These are phyloP conservation scores for Cystobasidium tubakii DNA, from an alignment of 768 basidiomycete genomes.

Conservation along the genomic window DNA sequence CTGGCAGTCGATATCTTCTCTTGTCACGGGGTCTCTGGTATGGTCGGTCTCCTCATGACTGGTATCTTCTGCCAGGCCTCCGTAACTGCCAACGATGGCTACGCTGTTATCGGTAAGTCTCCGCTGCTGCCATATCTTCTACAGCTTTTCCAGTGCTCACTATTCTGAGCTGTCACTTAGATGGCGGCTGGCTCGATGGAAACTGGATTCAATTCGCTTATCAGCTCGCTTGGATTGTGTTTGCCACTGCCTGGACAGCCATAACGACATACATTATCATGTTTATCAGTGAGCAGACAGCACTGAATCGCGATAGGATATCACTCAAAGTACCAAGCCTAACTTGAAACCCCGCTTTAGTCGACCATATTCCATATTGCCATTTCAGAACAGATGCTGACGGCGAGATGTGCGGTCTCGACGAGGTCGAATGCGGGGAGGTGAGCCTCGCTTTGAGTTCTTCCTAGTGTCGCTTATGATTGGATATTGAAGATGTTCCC, in stretches of 20 bases:
- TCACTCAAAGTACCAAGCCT: slow-evolving; percentile 49
- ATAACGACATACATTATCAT: slow-evolving; percentile 42
- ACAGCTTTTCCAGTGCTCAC: slow-evolving; percentile 39
- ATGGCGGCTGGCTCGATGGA: slow-evolving; percentile 24
- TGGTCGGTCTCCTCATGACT: slow-evolving; percentile 59
- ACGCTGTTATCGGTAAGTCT: slow-evolving; percentile 56
- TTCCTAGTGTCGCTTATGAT: background rate
- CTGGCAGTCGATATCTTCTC: slow-evolving; percentile 70
- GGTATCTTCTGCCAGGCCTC: slow-evolving; percentile 73
- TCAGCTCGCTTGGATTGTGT: slow-evolving; percentile 62
- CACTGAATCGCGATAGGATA: background rate
- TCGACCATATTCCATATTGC: slow-evolving; percentile 55
- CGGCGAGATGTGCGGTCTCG: slow-evolving; percentile 65
- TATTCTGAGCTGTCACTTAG: no score
- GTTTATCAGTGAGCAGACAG: slow-evolving; percentile 31
- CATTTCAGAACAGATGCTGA: slow-evolving; percentile 57
- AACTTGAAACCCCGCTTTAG: slow-evolving; percentile 57
- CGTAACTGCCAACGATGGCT: slow-evolving; percentile 74
- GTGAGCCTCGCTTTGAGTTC: background rate
- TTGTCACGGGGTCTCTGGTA: slow-evolving; percentile 55
- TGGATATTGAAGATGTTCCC: background rate
- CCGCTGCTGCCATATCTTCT: slow-evolving; percentile 57
- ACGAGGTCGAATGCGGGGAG: slow-evolving; percentile 84
- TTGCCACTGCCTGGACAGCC: slow-evolving; percentile 56
- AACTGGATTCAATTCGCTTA: slow-evolving; percentile 68